These are phyloP conservation scores for Emmonsiellopsis sp. DNA, from an alignment of 2,329 filamentous ascomycete species.

Conservation along the genomic window DNA sequence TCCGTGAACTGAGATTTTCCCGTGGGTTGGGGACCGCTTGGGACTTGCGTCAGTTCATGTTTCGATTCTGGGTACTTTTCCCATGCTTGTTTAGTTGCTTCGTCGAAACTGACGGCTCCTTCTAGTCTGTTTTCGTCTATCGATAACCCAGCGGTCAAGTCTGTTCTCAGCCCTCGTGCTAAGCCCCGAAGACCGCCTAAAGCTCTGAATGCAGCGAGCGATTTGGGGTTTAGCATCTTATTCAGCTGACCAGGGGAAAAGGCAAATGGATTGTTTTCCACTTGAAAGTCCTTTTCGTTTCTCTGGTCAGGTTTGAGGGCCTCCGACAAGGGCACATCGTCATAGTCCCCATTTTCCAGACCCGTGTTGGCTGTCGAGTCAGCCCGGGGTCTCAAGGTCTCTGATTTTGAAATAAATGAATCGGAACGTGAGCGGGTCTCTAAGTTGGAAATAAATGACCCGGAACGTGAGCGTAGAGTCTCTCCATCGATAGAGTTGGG, in stretches of 20 bases:
- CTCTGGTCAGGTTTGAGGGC: constrained; percentile 68
- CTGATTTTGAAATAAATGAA: constrained; percentile 28
- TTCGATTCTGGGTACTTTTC: constrained; percentile 7
- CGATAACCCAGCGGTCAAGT: constrained; percentile 65
- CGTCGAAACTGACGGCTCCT: constrained; percentile 61
- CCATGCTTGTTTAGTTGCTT: constrained; percentile 42
- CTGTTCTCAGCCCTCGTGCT: constrained; percentile 66
- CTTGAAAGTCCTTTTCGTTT: constrained; percentile 64
- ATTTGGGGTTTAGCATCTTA: constrained; percentile 87
- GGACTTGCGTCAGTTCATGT: constrained; percentile 8
- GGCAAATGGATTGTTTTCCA: constrained; percentile 74
- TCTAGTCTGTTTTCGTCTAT: constrained; percentile 60
- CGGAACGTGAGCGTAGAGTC: constrained; percentile 34
- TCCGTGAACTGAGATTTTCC: constrained; percentile 39
- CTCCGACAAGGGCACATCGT: constrained; percentile 35
- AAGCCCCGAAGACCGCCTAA: constrained; percentile 69
- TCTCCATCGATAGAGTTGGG: constrained; percentile 28
- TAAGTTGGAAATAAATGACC: constrained; percentile 29
- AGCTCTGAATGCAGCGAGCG: constrained; percentile 67
- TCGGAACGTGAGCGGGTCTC: constrained; percentile 28
- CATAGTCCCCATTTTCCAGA: constrained; percentile 20
- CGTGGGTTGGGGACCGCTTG: not conserved
- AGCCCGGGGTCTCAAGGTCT: constrained; percentile 25
- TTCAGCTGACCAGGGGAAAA: constrained; percentile 69
- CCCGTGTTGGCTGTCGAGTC: constrained; percentile 21